Evolutionary conservation across 805 yeast genomes (phyloP), one percentile per base, ranked within the genome.

Genomic region (Yarrowia divulgata): DNA sequence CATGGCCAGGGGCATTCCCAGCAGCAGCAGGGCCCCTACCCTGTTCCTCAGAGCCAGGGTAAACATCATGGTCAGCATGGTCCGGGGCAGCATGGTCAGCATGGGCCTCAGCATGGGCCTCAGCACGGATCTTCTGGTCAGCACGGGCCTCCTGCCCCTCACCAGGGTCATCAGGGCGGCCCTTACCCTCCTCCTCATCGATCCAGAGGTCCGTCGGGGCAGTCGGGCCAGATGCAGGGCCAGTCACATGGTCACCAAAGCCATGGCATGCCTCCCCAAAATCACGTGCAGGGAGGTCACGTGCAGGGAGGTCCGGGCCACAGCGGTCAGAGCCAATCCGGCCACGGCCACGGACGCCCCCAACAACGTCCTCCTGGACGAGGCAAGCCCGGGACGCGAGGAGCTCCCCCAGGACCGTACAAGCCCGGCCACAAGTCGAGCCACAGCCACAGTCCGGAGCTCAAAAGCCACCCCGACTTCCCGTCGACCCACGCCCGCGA

Each of bases 371-470:
- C 60, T 54, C 60, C 58, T 10, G 58, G 34, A 8, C 58, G 58
- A 19, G 46, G 48, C 23, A 57, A 57, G 48, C 63, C 63, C 8
- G 46, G 46, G 3, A 9, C 62, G 13, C 34, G 13, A 8, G 62
- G 62, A 1, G 35, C 46, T 1, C 63, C 58, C 13, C 58, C 43
- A 8, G 55, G 55, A 32, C 32, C n/a, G n/a, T 57, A 57, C 63
- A 57, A 57, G 39, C 63, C 63, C 6, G 63, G 63, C 8, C 63
- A 57, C 48, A 57, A 57, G 63, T 57, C 63, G 19, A 40, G 48
- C 48, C 63, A 57, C 63, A 57, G 63, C 63, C 63, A 57, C 63
- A 57, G 63, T 8, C 63, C 63, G 12, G 63, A 57, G 48, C 63
- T 57, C 23, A 57, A 57, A 39, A 40, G 48, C 13, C 63, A 57